phyloP scores from a whole-genome alignment of 2,329 filamentous ascomycete species.

The Phaeoacremonium minimum region DNA sequence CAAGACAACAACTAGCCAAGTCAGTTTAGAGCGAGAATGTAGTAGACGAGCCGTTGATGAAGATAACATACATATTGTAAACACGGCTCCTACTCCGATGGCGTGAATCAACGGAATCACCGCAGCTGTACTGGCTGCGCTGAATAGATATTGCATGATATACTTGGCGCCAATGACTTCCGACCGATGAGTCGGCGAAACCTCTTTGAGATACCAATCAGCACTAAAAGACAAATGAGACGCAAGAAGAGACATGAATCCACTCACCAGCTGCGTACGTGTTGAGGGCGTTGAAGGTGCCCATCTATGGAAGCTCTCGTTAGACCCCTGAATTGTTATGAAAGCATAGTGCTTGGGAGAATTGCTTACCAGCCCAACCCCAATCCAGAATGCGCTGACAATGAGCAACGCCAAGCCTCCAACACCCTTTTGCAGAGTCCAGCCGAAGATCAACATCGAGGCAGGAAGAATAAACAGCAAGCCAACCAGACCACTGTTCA shows the following conservation, averaged over 20 bases:
- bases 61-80: constrained; percentile 5
- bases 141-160: constrained; percentile 9
- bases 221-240: not conserved
- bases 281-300: constrained; percentile 72
- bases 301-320: no score
- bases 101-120: constrained; percentile 7
- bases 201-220: constrained; percentile 1
- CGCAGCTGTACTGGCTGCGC: constrained; percentile 5
- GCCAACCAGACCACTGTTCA: constrained; percentile 55
- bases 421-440: constrained; percentile 42
- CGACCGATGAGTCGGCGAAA: constrained; percentile 4
- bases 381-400: constrained; percentile 70
- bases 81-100: constrained; percentile 9
- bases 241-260: not conserved
- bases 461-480: constrained; percentile 53
- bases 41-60: no score
- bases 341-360: constrained; percentile 73
- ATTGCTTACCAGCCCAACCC: constrained; percentile 69
- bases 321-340: constrained; percentile 2
- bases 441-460: constrained; percentile 61
- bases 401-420: constrained; percentile 59
- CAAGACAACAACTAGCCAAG: no score
- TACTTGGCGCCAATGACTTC: constrained; percentile 12
- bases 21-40: no score
- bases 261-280: constrained; percentile 40